Percentiles rank a stretch among this genome's conserved stretches.
Conservation (phyloP, 345 rosid genomes). For the Sisymbrium irio region DNA sequence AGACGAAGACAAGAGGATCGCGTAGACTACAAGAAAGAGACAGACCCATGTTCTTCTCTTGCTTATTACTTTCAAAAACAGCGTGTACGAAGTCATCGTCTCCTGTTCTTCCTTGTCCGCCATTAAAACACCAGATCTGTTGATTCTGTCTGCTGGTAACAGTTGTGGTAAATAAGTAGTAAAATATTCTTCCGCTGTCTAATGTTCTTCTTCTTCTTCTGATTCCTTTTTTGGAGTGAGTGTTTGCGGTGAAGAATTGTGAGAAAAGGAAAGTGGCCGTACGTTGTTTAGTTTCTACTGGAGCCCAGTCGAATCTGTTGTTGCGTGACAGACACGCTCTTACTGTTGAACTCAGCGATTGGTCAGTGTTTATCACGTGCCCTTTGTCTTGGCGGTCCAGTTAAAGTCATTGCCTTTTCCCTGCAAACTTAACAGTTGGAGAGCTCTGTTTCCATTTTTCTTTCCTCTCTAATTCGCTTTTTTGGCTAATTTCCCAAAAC, state of each 20-base stretch:
- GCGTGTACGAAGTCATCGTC: constrained; percentile 42
- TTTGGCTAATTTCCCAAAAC: background rate
- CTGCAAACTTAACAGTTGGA: constrained; percentile 36
- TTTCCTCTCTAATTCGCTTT: constrained; percentile 7
- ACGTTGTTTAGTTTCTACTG: background rate
- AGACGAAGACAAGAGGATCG: constrained; percentile 59
- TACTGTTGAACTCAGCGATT: background rate
- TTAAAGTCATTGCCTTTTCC: constrained; percentile 31
- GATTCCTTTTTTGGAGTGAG: constrained; percentile 9
- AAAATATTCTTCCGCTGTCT: constrained; percentile 5
- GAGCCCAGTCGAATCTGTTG: constrained; percentile 8
- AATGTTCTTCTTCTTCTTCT: background rate
- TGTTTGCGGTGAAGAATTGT: constrained; percentile 30
- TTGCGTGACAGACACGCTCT: constrained; percentile 18
- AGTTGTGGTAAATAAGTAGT: constrained; percentile 3
- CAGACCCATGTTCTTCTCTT: constrained; percentile 91
- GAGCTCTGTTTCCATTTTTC: constrained; percentile 30
- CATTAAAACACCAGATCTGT: constrained; percentile 26
- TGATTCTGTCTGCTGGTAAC: constrained; percentile 25
- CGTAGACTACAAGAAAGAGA: constrained; percentile 75
- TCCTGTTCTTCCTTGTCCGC: constrained; percentile 44
- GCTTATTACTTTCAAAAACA: constrained; percentile 71
- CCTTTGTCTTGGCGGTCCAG: constrained; percentile 15
- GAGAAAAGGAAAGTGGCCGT: constrained; percentile 35
- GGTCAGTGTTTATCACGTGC: constrained; percentile 24